Conservation (phyloP, 1,284 basidiomycete species). For the Fistulina hepatica region DNA sequence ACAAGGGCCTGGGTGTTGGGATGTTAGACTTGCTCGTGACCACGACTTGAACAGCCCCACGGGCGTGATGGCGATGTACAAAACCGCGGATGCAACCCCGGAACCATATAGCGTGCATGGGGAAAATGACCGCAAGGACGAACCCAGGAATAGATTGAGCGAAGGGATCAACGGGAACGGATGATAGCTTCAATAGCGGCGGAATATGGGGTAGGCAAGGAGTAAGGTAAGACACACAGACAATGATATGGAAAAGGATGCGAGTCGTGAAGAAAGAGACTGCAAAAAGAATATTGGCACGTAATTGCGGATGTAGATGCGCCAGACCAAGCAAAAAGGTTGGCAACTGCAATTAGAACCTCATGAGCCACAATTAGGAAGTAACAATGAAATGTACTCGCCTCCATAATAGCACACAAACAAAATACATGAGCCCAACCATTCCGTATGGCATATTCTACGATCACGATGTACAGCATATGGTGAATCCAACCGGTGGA, state of each 20-base stretch:
- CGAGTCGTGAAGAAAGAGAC: constrained; percentile 42
- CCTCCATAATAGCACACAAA: constrained; percentile 43
- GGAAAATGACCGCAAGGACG: constrained; percentile 33
- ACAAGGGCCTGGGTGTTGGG: too few species aligned
- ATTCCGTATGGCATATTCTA: constrained; percentile 31
- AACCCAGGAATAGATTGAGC: constrained; percentile 26
- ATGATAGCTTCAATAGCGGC: too few species aligned
- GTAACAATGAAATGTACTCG: constrained; percentile 22
- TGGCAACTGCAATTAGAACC: constrained; percentile 30
- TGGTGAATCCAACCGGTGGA: constrained; percentile 56
- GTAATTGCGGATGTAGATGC: constrained; percentile 33
- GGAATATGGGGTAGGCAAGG: constrained; percentile 21
- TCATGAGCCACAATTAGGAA: not conserved
- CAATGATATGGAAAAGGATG: constrained; percentile 36
- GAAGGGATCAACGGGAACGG: not conserved
- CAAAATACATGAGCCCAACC: constrained; percentile 38
- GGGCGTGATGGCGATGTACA: constrained; percentile 31
- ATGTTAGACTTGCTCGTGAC: too few species aligned
- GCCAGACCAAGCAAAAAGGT: constrained; percentile 44
- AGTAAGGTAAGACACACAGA: constrained; percentile 29
- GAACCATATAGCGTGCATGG: constrained; percentile 47
- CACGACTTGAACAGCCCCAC: too few species aligned
- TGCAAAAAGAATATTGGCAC: constrained; percentile 43
- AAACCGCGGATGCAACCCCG: constrained; percentile 40
- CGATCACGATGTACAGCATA: constrained; percentile 37